Evolutionary conservation across 345 rosid genomes (phyloP).

Genomic region (Gynandropsis gynandra): DNA sequence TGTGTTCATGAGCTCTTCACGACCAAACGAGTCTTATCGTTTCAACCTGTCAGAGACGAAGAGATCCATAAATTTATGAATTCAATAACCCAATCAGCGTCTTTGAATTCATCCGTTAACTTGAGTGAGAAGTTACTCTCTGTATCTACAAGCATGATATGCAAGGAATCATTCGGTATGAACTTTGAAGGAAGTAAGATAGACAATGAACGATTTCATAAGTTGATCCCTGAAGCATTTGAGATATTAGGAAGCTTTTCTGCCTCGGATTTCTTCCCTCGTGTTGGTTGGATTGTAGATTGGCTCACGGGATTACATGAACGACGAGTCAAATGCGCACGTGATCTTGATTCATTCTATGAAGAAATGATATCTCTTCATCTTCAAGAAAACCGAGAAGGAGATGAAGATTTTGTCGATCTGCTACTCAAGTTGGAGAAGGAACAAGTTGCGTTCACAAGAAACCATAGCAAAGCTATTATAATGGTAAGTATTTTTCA

Average conservation of each 20-base stretch:
- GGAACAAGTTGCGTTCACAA: conserved; percentile 30
- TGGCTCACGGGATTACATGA: conserved; percentile 24
- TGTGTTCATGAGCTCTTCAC: conserved; percentile 29
- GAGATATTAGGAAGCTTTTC: conserved; percentile 28
- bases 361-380: conserved; percentile 39
- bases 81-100: conserved; percentile 25
- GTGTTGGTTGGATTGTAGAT: conserved; percentile 39
- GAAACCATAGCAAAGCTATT: conserved; percentile 25
- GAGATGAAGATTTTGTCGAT: conserved; percentile 29
- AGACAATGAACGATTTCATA: conserved; percentile 22
- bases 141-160: conserved; percentile 22
- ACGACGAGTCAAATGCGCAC: conserved; percentile 25
- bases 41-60: conserved; percentile 23
- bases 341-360: conserved; percentile 24
- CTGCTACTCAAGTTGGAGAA: conserved; percentile 33
- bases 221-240: conserved; percentile 28
- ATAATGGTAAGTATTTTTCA: conserved; percentile 19
- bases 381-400: conserved; percentile 18
- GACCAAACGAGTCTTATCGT: conserved; percentile 13
- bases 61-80: conserved; percentile 28
- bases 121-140: conserved; percentile 27
- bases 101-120: conserved; percentile 16
- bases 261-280: conserved; percentile 29
- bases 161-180: conserved; percentile 30
- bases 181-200: conserved; percentile 26